Evolutionary conservation across 2,329 filamentous ascomycete genomes (phyloP).

Genomic region (Thielaviopsis euricoi): DNA sequence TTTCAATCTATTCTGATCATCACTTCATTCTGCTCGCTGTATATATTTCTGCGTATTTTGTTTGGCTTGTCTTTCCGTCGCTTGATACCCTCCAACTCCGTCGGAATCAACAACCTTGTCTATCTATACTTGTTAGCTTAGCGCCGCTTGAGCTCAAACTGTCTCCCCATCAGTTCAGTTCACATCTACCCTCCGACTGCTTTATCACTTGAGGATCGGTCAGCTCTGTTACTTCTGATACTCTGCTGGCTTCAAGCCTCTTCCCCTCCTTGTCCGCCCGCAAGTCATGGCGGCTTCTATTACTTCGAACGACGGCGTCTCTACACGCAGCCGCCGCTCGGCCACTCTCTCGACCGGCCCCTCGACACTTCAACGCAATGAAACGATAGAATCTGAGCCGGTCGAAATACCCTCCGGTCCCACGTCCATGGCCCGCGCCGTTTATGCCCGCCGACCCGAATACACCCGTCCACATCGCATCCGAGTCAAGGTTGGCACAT

Average conservation of each 20-base stretch:
- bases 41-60: background rate
- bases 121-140: background rate
- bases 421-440: slow-evolving; percentile 42
- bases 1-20: background rate
- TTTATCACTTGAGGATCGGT: too few relatives aligned
- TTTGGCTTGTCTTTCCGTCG: background rate
- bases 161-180: too few relatives aligned
- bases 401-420: slow-evolving; percentile 31
- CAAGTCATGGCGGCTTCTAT: background rate
- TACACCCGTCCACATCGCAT: slow-evolving; percentile 61
- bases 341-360: background rate
- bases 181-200: too few relatives aligned
- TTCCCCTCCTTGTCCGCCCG: background rate
- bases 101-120: background rate
- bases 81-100: background rate
- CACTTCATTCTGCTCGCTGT: background rate
- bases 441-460: slow-evolving; percentile 60
- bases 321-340: background rate
- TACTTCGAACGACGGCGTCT: background rate
- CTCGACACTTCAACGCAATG: background rate
- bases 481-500: slow-evolving; percentile 78
- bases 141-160: background rate
- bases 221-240: too few relatives aligned
- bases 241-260: background rate
- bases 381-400: slow-evolving; percentile 20